Evolutionary conservation across 306 rosid genomes (phyloP).

Genomic region (Coriaria nepalensis): DNA sequence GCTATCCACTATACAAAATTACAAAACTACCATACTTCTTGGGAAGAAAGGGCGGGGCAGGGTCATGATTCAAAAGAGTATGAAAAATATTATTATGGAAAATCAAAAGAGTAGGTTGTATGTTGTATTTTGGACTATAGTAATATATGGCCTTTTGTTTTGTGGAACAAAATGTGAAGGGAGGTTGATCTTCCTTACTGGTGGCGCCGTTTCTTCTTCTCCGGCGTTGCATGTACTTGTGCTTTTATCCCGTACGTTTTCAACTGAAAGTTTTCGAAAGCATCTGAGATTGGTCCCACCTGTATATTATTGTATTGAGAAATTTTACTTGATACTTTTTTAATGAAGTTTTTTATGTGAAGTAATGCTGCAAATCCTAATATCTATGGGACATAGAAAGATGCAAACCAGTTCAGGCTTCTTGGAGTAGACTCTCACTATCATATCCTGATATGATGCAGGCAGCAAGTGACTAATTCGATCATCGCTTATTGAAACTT

Average conservation of each 20-base stretch:
- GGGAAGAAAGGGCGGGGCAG: no score
- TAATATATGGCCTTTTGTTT: not conserved
- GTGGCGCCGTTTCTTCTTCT: slow-evolving; percentile 60
- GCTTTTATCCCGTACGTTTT: slow-evolving; percentile 75
- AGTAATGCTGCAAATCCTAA: slow-evolving; percentile 7
- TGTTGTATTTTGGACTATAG: not conserved
- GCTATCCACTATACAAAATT: no score
- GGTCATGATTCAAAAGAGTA: not conserved
- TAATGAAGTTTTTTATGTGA: not conserved
- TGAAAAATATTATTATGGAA: slow-evolving; percentile 4
- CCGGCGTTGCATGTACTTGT: slow-evolving; percentile 75
- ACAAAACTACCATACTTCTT: no score
- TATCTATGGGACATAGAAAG: slow-evolving; percentile 5
- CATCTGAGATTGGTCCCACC: slow-evolving; percentile 80
- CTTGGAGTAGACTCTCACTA: slow-evolving; percentile 87
- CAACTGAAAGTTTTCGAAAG: slow-evolving; percentile 84
- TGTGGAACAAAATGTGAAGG: not conserved
- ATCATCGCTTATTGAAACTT: slow-evolving; percentile 49
- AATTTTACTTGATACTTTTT: slow-evolving; percentile 16
- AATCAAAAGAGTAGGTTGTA: not conserved
- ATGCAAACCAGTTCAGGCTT: slow-evolving; percentile 81
- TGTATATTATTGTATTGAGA: slow-evolving; percentile 14
- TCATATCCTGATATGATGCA: slow-evolving; percentile 70
- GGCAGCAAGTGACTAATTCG: slow-evolving; percentile 91
- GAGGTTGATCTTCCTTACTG: no score